A percentile compares a stretch with the other conserved stretches of the same genome.
Conservation (phyloP, 2,329 filamentous ascomycete species). For the Penicillium griseofulvum region DNA sequence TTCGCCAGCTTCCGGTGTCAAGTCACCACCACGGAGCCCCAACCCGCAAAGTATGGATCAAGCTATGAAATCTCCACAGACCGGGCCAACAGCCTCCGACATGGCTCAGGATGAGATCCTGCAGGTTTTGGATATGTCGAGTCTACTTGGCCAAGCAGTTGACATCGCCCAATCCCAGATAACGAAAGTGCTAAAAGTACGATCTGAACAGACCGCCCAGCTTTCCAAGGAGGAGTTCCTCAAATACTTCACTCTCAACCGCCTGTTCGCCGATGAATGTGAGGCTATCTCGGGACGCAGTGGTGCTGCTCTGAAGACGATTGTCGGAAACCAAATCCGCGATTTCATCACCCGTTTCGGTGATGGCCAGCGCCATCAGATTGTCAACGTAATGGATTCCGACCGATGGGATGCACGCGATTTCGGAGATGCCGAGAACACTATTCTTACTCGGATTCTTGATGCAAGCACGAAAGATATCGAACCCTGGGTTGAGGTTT, state of each 20-base stretch:
- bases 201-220: slow-evolving; percentile 58
- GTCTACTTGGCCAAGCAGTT: slow-evolving; percentile 63
- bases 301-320: slow-evolving; percentile 58
- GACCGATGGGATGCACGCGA: slow-evolving; percentile 66
- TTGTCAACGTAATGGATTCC: slow-evolving; percentile 58
- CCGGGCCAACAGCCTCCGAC: slow-evolving; percentile 27
- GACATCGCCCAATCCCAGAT: slow-evolving; percentile 65
- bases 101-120: slow-evolving; percentile 58
- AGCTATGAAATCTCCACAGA: slow-evolving; percentile 29
- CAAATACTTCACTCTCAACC: slow-evolving; percentile 61
- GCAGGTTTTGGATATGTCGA: slow-evolving; percentile 64
- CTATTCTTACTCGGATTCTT: slow-evolving; percentile 54
- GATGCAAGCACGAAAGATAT: slow-evolving; percentile 59
- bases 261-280: slow-evolving; percentile 65
- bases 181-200: slow-evolving; percentile 62
- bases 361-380: slow-evolving; percentile 56
- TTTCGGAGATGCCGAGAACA: slow-evolving; percentile 54
- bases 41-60: slow-evolving; percentile 45
- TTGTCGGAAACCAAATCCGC: slow-evolving; percentile 62
- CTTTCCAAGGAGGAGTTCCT: slow-evolving; percentile 58
- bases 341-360: slow-evolving; percentile 60
- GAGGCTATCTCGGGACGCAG: slow-evolving; percentile 64
- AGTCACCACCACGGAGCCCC: slow-evolving; percentile 51
- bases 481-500: slow-evolving; percentile 52
- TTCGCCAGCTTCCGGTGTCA: slow-evolving; percentile 39